Evolutionary conservation across 2,329 filamentous ascomycete genomes (phyloP).

Genomic region (Ceratocystis alfenasii): DNA sequence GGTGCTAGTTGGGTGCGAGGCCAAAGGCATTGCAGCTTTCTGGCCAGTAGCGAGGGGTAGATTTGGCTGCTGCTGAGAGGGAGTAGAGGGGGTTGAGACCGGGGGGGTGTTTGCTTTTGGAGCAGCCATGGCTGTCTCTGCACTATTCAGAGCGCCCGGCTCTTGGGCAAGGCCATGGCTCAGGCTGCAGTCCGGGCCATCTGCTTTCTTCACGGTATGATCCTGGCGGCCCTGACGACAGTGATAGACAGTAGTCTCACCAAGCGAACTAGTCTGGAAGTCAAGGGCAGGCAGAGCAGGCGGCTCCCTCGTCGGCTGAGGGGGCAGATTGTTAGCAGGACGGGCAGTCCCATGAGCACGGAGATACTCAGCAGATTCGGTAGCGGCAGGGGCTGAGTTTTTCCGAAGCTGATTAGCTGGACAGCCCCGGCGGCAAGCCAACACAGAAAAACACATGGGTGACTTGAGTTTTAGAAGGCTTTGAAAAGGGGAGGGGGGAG

Average conservation of each 20-base stretch:
- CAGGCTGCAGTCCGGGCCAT: background rate
- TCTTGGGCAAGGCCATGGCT: background rate
- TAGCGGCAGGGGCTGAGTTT: background rate
- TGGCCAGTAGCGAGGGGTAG: background rate
- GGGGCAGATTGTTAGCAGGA: background rate
- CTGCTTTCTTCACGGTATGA: background rate
- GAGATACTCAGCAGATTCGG: background rate
- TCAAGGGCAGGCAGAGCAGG: constrained; percentile 12
- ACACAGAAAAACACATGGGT: constrained; percentile 10
- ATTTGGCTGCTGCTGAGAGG: background rate
- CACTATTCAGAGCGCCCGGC: background rate
- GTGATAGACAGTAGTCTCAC: background rate
- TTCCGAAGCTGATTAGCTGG: background rate
- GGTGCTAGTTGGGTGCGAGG: background rate
- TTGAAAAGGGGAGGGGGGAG: too few relatives aligned
- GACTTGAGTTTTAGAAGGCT: too few relatives aligned
- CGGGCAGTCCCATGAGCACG: background rate
- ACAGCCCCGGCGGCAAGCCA: constrained; percentile 12
- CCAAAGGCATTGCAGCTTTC: background rate
- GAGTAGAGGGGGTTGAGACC: too few relatives aligned
- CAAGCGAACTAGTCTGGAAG: constrained; percentile 6
- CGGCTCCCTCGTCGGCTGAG: background rate
- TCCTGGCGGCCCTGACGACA: background rate
- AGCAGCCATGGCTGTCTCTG: background rate
- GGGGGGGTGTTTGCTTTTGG: background rate